phyloP scores from a whole-genome alignment of 768 basidiomycete genomes.

The Artomyces pyxidatus region DNA sequence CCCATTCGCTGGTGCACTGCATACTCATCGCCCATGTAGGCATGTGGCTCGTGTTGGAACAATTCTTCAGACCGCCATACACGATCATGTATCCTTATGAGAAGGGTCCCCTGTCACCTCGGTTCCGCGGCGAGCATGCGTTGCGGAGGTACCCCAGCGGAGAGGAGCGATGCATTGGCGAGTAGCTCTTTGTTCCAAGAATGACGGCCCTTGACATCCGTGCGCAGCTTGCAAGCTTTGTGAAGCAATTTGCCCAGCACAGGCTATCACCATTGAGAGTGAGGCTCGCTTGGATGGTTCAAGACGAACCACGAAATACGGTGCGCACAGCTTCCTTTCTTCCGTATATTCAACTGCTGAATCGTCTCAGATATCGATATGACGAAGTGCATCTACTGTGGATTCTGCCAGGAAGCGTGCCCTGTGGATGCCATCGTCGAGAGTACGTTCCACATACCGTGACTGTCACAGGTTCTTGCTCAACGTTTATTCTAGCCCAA shows the following conservation, averaged over 20 bases:
- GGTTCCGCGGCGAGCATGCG: slow-evolving; percentile 98
- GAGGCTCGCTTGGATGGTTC: slow-evolving; percentile 94
- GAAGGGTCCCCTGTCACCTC: slow-evolving; percentile 94
- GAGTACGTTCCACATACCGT: slow-evolving; percentile 46
- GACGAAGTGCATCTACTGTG: slow-evolving; percentile 99
- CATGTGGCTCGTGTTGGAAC: slow-evolving; percentile 95
- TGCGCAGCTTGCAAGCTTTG: slow-evolving; percentile 91
- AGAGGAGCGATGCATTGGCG: slow-evolving; percentile 98
- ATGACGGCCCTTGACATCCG: background rate
- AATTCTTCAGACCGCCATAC: slow-evolving; percentile 91
- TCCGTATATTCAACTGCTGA: background rate
- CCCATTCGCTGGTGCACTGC: background rate
- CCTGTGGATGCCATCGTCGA: slow-evolving; percentile 99
- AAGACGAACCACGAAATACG: slow-evolving; percentile 95
- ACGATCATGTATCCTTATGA: slow-evolving; percentile 99
- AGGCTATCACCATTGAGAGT: slow-evolving; percentile 98
- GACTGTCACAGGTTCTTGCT: background rate
- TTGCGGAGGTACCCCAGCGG: slow-evolving; percentile 93
- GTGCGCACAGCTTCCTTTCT: slow-evolving; percentile 31
- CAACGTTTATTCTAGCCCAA: slow-evolving; percentile 51
- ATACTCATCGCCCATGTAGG: slow-evolving; percentile 37
- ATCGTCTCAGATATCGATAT: slow-evolving; percentile 82
- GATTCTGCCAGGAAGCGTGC: slow-evolving; percentile 99
- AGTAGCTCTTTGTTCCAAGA: slow-evolving; percentile 22
- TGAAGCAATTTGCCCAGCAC: slow-evolving; percentile 98